Evolutionary conservation across 2,329 filamentous ascomycete genomes (phyloP).

Genomic region (Phoma herbarum): DNA sequence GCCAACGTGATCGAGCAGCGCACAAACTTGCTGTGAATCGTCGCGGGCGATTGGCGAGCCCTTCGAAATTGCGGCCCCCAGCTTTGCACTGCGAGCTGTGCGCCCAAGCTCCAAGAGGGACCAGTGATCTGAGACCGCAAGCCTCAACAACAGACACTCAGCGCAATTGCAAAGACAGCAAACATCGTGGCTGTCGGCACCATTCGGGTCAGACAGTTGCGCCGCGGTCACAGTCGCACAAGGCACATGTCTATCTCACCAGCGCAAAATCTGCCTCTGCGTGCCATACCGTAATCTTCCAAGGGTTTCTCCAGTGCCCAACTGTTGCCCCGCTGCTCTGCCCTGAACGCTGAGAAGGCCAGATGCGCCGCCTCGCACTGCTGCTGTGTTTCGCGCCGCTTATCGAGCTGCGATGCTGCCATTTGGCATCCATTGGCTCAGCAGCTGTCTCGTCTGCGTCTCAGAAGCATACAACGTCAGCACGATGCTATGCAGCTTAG

Average conservation of each 20-base stretch:
- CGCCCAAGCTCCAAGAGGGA: conserved; percentile 9
- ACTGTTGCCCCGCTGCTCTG: conserved; percentile 24
- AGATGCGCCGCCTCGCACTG: conserved; percentile 23
- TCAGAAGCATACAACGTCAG: conserved; percentile 42
- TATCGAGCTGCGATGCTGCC: conserved; percentile 18
- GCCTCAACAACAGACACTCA: conserved; percentile 13
- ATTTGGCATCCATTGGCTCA: conserved; percentile 35
- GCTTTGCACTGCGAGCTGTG: conserved; percentile 8
- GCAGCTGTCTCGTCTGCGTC: conserved; percentile 44
- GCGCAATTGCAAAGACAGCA: conserved; percentile 10
- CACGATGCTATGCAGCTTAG: conserved; percentile 34
- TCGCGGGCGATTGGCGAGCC: conserved; percentile 29
- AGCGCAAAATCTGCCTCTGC: conserved; percentile 10
- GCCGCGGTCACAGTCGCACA: conserved; percentile 23
- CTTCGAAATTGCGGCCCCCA: conserved; percentile 34
- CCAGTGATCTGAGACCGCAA: conserved; percentile 16
- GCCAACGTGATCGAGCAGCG: conserved; percentile 40
- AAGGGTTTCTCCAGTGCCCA: conserved; percentile 15
- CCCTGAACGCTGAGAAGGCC: conserved; percentile 2
- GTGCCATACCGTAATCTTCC: conserved; percentile 3
- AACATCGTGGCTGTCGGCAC: conserved; percentile 6
- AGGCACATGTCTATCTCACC: conserved; percentile 10
- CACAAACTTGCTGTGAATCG: background rate
- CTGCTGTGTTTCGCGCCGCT: conserved; percentile 28
- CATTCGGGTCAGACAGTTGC: conserved; percentile 16